phyloP scores from a whole-genome alignment of 140 eudicot species.

The Flaveria floridana region DNA sequence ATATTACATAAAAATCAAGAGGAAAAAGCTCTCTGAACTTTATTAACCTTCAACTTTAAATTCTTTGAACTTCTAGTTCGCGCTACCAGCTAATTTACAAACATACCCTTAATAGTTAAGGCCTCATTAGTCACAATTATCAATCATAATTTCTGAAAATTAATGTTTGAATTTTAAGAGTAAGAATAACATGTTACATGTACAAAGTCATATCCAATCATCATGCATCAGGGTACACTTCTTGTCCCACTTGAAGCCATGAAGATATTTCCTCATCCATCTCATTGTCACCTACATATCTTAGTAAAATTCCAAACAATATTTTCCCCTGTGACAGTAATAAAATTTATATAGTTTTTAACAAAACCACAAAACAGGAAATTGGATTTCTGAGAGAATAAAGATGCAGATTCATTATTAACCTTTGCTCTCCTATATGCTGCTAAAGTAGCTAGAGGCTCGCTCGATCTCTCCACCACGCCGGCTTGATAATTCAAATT shows the following conservation, averaged over 20 bases:
- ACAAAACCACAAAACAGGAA: conserved; percentile 1
- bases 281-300: conserved; percentile 33
- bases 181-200: background rate
- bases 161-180: background rate
- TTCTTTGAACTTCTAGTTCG: background rate
- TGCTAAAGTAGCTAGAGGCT: conserved; percentile 88
- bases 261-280: conserved; percentile 37
- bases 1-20: too few species aligned
- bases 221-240: conserved; percentile 50
- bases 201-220: conserved; percentile 19
- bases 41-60: background rate
- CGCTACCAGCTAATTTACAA: background rate
- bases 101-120: too few species aligned
- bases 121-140: background rate
- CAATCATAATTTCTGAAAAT: background rate
- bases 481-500: conserved; percentile 51
- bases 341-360: background rate
- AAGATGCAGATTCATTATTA: background rate
- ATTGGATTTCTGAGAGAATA: background rate
- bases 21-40: too few species aligned
- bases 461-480: conserved; percentile 52
- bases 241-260: conserved; percentile 70
- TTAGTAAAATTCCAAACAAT: conserved; percentile 70
- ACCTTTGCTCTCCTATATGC: conserved; percentile 87
- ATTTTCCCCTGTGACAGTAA: conserved; percentile 69